These are phyloP conservation scores for Parasitella parasitica DNA, from an alignment of 371 early-diverging fungal species.

Conservation along the genomic window DNA sequence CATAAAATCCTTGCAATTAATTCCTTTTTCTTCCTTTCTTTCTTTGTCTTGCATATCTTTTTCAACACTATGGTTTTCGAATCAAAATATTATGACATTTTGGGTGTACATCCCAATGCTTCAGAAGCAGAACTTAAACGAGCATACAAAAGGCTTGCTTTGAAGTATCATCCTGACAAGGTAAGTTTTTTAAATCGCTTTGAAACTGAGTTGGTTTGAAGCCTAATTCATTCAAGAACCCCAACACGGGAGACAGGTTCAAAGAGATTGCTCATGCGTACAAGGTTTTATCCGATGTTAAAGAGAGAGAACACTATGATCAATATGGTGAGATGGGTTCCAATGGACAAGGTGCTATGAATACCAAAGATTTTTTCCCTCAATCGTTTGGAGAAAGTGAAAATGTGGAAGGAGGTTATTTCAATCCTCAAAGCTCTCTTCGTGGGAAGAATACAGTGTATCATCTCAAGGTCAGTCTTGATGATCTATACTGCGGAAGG, in stretches of 20 bases:
- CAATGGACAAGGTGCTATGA: slow-evolving; percentile 63
- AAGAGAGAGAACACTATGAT: slow-evolving; percentile 78
- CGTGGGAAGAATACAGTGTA: slow-evolving; percentile 78
- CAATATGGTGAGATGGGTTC: slow-evolving; percentile 85
- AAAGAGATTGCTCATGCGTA: slow-evolving; percentile 94
- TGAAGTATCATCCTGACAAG: slow-evolving; percentile 96
- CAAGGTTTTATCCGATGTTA: slow-evolving; percentile 85
- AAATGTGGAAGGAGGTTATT: no score
- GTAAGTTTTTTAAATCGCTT: no score
- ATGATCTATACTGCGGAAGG: slow-evolving; percentile 94
- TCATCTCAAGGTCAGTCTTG: slow-evolving; percentile 82
- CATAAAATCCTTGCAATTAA: no score
- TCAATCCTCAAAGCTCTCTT: slow-evolving; percentile 21
- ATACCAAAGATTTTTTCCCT: slow-evolving; percentile 55
- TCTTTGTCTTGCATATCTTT: not conserved
- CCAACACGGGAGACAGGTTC: slow-evolving; percentile 86
- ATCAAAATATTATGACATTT: slow-evolving; percentile 89
- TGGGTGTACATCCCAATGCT: slow-evolving; percentile 86
- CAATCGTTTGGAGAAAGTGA: slow-evolving; percentile 55
- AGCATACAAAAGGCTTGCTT: slow-evolving; percentile 89
- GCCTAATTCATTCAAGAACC: slow-evolving; percentile 57
- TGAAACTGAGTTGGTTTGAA: no score
- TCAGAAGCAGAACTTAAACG: slow-evolving; percentile 86
- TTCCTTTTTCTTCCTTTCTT: not conserved
- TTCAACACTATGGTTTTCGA: slow-evolving; percentile 66